These are phyloP conservation scores for Coemansia sp. DNA, from an alignment of 192 early-diverging fungal species.

Conservation along the genomic window DNA sequence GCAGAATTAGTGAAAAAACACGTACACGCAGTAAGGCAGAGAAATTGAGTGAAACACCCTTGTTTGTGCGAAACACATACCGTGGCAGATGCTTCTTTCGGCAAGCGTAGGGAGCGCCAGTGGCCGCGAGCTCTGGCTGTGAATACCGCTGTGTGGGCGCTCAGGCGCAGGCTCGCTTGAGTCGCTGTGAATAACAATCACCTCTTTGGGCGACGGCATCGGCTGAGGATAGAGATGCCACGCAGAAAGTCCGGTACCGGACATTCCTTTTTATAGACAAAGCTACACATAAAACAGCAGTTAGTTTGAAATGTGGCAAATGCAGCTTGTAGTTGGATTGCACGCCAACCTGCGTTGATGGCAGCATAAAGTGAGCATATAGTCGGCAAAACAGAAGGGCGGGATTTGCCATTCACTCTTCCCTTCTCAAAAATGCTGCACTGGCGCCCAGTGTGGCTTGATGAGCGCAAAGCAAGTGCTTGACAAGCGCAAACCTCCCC, in stretches of 20 bases:
- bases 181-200: constrained; percentile 46
- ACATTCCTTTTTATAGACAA: constrained; percentile 2
- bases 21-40: constrained; percentile 1
- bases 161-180: constrained; percentile 35
- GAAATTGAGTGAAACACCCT: neutral
- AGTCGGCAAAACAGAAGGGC: too few relatives aligned
- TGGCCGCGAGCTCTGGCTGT: neutral
- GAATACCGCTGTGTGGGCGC: neutral
- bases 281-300: neutral
- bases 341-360: too few relatives aligned
- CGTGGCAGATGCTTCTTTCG: neutral
- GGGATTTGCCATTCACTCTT: too few relatives aligned
- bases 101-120: constrained; percentile 1
- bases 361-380: too few relatives aligned
- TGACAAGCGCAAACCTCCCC: too few relatives aligned
- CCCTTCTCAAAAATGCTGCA: too few relatives aligned
- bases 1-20: constrained; percentile 4
- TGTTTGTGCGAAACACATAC: neutral
- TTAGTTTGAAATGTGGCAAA: too few relatives aligned
- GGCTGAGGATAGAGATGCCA: constrained; percentile 30
- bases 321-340: too few relatives aligned
- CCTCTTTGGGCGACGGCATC: constrained; percentile 24
- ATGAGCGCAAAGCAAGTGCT: too few relatives aligned
- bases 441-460: too few relatives aligned
- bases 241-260: constrained; percentile 29